Percentiles rank a stretch among this genome's conserved stretches.
These are phyloP conservation scores for Circinella umbellata DNA, from an alignment of 371 early-diverging fungal species.

Conservation along the genomic window DNA sequence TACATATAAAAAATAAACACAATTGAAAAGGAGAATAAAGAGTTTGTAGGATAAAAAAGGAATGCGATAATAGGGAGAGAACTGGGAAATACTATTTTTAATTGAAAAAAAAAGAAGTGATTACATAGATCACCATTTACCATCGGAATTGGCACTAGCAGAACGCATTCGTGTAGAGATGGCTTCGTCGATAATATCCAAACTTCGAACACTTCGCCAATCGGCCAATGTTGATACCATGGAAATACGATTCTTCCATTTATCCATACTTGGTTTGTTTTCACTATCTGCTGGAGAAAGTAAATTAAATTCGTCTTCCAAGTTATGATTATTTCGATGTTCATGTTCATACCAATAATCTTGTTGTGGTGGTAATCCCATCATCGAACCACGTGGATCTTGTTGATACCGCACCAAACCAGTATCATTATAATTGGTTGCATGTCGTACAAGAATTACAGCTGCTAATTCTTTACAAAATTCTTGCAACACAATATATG, in stretches of 20 bases:
- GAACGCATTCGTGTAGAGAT: conserved; percentile 44
- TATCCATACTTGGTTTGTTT: conserved; percentile 37
- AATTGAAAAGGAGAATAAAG: not conserved
- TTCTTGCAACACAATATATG: conserved; percentile 67
- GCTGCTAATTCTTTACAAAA: conserved; percentile 73
- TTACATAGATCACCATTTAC: conserved; percentile 16
- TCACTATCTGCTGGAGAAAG: conserved; percentile 23
- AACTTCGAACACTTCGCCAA: conserved; percentile 47
- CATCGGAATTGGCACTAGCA: conserved; percentile 22
- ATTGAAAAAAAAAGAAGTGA: not conserved
- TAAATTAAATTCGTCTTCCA: conserved; percentile 21
- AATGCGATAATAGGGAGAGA: not conserved
- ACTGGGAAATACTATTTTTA: not conserved
- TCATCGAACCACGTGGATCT: conserved; percentile 31
- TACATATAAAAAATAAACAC: not conserved
- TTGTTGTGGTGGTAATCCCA: conserved; percentile 25
- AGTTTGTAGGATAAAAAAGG: not conserved
- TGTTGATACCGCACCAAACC: conserved; percentile 41
- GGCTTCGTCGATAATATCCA: conserved; percentile 53
- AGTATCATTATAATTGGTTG: conserved; percentile 44
- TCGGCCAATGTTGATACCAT: conserved; percentile 49
- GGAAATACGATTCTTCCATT: conserved; percentile 53
- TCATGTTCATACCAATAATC: conserved; percentile 15
- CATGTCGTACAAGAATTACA: conserved; percentile 62
- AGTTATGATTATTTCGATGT: conserved; percentile 14